Evolutionary conservation across 441 rosid species (phyloP).

Genomic region (Populus tomentosa): DNA sequence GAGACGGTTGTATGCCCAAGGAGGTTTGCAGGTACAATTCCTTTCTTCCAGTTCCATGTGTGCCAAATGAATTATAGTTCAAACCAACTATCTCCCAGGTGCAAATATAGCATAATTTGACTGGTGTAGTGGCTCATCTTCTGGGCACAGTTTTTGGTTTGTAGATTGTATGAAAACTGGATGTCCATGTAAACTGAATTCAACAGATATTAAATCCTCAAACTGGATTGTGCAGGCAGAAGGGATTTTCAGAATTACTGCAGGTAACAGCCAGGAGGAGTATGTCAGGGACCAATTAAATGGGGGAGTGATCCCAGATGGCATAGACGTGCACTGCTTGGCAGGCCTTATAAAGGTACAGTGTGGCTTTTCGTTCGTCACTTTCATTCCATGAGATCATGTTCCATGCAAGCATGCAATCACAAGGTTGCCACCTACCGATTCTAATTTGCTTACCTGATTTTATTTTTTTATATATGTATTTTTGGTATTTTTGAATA

Average conservation of each 20-base stretch:
- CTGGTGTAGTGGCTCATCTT: neutral
- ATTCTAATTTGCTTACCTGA: neutral
- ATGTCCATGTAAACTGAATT: neutral
- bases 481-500: too few species aligned
- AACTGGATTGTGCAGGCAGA: conserved; percentile 50
- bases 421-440: neutral
- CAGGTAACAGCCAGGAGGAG: conserved; percentile 84
- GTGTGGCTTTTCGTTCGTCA: neutral
- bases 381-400: neutral
- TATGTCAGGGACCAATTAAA: conserved; percentile 77
- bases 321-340: conserved; percentile 75
- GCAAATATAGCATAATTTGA: neutral
- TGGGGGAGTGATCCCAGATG: conserved; percentile 57
- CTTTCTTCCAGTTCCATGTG: neutral
- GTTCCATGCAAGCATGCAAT: neutral
- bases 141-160: neutral
- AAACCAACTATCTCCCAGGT: neutral
- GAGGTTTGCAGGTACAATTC: conserved; percentile 71
- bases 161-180: neutral
- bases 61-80: neutral
- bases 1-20: conserved; percentile 57
- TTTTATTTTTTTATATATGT: too few species aligned
- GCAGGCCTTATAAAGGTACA: conserved; percentile 90
- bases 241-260: conserved; percentile 84
- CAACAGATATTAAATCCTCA: neutral